Conservation (phyloP, 257 asterid species). For the Ilex asprella region DNA sequence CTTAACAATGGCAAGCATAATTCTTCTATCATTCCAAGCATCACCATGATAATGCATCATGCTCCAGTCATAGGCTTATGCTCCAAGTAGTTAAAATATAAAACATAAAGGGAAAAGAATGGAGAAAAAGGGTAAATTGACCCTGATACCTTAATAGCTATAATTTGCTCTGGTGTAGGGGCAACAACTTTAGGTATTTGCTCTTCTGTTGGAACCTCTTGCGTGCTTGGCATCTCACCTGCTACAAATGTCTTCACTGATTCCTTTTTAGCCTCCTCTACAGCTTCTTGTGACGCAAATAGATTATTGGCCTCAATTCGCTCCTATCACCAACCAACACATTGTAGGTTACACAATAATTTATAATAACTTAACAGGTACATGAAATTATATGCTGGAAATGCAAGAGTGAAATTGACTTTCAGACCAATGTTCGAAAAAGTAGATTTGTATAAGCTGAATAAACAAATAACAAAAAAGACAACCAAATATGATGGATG, state of each 20-base stretch:
- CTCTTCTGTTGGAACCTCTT: conserved; percentile 61
- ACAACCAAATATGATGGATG: too few relatives aligned
- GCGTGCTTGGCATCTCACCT: conserved; percentile 49
- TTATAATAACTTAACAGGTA: too few relatives aligned
- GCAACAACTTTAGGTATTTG: conserved; percentile 63
- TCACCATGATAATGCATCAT: too few relatives aligned
- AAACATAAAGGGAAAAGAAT: conserved; percentile 1
- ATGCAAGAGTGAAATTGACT: too few relatives aligned
- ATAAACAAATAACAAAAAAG: too few relatives aligned
- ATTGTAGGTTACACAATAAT: too few relatives aligned
- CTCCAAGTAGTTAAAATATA: background rate
- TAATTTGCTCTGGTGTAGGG: conserved; percentile 93
- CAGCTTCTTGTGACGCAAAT: conserved; percentile 91
- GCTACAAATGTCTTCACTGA: conserved; percentile 77
- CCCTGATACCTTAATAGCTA: conserved; percentile 76
- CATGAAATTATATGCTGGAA: too few relatives aligned
- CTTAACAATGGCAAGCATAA: too few relatives aligned
- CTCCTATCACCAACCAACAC: conserved; percentile 39
- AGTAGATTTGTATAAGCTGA: too few relatives aligned
- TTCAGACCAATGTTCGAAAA: too few relatives aligned
- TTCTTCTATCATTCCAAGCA: conserved; percentile 1
- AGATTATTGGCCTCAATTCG: conserved; percentile 74
- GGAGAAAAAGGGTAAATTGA: conserved; percentile 5
- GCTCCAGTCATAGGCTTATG: background rate
- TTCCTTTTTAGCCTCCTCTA: conserved; percentile 76